Conservation (phyloP, 768 basidiomycete species). For the Lepiota venenata region DNA sequence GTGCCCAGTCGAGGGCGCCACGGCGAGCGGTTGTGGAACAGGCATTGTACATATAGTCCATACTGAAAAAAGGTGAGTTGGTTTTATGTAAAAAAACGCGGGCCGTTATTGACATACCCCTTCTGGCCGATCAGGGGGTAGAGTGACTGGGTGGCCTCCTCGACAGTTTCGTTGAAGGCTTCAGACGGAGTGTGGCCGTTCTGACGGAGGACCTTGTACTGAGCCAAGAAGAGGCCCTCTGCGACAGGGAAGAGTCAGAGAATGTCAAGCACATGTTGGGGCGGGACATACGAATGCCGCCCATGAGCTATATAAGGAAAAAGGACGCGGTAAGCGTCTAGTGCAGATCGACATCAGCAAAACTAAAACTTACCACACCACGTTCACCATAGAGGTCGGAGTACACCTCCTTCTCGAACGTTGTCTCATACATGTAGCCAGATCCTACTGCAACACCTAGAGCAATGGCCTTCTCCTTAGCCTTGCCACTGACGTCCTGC, state of each 20-base stretch:
- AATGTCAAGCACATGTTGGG: neutral
- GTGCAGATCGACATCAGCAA: neutral
- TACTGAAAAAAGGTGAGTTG: conserved; percentile 39
- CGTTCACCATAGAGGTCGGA: conserved; percentile 99
- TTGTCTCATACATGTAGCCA: conserved; percentile 98
- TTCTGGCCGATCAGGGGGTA: conserved; percentile 96
- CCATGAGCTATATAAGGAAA: conserved; percentile 71
- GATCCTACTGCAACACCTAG: conserved; percentile 93
- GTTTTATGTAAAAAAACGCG: neutral
- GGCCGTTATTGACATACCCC: conserved; percentile 49
- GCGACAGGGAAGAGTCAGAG: conserved; percentile 5
- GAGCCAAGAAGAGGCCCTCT: conserved; percentile 99
- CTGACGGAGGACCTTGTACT: conserved; percentile 96
- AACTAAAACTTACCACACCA: conserved; percentile 78
- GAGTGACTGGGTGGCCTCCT: conserved; percentile 99
- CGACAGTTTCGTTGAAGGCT: conserved; percentile 99
- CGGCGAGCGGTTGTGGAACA: conserved; percentile 99
- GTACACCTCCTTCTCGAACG: conserved; percentile 99
- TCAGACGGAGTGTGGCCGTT: conserved; percentile 97
- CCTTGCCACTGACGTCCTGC: conserved; percentile 98
- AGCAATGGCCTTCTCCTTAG: conserved; percentile 95
- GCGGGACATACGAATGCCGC: conserved; percentile 76
- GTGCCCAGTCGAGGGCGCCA: conserved; percentile 99
- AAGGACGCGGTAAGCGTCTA: conserved; percentile 10
- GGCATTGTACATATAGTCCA: conserved; percentile 99